phyloP scores from a whole-genome alignment of 495 filamentous ascomycete species.

The Penicilliopsis zonata region DNA sequence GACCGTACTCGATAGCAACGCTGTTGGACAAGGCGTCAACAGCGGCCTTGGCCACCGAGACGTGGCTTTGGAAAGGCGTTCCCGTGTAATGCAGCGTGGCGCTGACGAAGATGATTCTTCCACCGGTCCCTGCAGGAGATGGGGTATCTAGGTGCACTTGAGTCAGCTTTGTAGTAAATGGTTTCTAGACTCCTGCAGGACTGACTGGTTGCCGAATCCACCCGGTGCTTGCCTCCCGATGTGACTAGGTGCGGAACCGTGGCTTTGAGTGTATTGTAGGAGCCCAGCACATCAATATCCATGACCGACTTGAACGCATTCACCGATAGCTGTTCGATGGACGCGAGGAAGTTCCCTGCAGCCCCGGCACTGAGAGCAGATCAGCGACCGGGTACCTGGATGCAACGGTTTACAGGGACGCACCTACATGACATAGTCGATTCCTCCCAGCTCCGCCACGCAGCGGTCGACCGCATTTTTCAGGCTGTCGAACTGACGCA shows the following conservation, averaged over 20 bases:
- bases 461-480: constrained; percentile 65
- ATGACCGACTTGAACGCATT: constrained; percentile 95
- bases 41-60: constrained; percentile 79
- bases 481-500: constrained; percentile 58
- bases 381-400: constrained; percentile 80
- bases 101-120: constrained; percentile 77
- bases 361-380: constrained; percentile 65
- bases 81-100: constrained; percentile 85
- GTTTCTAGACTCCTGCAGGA: not conserved
- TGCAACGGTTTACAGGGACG: constrained; percentile 1
- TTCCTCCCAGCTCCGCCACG: constrained; percentile 65
- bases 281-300: constrained; percentile 90
- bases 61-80: constrained; percentile 74
- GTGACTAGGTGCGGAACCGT: constrained; percentile 65
- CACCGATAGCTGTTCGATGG: constrained; percentile 63
- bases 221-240: constrained; percentile 52
- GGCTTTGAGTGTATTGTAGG: constrained; percentile 90
- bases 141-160: too few relatives aligned
- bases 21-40: constrained; percentile 70
- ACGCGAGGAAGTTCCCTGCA: constrained; percentile 90
- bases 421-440: constrained; percentile 87
- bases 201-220: constrained; percentile 35
- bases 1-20: constrained; percentile 77
- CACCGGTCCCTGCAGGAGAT: constrained; percentile 47
- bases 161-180: constrained; percentile 11